Conservation (phyloP, 441 rosid genomes). For the Rhodomyrtus psidioides region DNA sequence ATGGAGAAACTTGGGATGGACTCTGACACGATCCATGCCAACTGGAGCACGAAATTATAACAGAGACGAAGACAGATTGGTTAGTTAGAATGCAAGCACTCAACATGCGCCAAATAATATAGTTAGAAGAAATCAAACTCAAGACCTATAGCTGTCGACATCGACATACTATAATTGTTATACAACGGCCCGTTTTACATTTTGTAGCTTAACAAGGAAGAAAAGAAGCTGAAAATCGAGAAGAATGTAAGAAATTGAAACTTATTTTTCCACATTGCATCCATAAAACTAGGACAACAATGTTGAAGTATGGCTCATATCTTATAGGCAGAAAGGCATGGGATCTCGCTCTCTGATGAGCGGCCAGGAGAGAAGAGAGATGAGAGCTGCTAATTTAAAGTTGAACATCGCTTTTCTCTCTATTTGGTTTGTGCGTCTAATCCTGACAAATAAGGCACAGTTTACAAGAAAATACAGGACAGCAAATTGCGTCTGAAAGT, state of each 20-base stretch:
- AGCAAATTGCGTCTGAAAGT: background rate
- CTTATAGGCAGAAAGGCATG: too few relatives aligned
- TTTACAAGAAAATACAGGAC: background rate
- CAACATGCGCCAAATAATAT: background rate
- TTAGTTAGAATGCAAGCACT: background rate
- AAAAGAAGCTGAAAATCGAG: background rate
- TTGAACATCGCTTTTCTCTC: too few relatives aligned
- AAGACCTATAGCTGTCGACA: background rate
- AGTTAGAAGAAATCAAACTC: background rate
- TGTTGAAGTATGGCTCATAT: background rate
- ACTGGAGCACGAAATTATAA: background rate
- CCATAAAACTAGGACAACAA: background rate
- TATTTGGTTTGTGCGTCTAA: too few relatives aligned
- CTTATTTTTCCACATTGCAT: background rate
- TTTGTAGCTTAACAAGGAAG: background rate
- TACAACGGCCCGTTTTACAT: background rate
- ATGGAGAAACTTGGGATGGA: constrained; percentile 23
- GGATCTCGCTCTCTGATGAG: too few relatives aligned
- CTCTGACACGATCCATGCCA: constrained; percentile 10
- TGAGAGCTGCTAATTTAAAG: too few relatives aligned
- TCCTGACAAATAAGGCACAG: background rate
- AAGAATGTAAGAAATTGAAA: background rate
- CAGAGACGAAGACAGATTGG: background rate
- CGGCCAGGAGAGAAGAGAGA: too few relatives aligned
- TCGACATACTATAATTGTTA: background rate